Percentiles rank a stretch among this genome's conserved stretches.
phyloP scores from a whole-genome alignment of 345 rosid species.

The Citrus maxima region DNA sequence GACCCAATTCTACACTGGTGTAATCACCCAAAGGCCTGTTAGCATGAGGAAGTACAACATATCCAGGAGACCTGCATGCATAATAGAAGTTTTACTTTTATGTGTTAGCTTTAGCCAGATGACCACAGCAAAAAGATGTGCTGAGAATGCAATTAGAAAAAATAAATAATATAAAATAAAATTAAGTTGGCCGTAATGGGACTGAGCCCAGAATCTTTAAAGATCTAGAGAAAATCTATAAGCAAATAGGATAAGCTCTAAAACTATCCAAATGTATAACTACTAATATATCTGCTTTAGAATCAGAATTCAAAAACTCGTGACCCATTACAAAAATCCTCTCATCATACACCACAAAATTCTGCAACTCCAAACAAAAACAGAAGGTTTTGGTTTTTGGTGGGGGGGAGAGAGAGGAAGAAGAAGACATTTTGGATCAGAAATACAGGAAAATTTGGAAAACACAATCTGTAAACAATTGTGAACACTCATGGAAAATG shows the following conservation, averaged over 20 bases:
- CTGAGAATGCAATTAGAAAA: background rate
- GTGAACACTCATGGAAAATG: background rate
- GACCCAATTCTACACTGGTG: constrained; percentile 25
- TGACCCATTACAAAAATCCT: background rate
- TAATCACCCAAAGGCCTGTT: constrained; percentile 24
- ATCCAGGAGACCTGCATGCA: constrained; percentile 63
- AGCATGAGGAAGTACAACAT: constrained; percentile 38
- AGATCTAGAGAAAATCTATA: background rate
- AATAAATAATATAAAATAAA: too few species aligned
- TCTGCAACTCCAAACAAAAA: background rate
- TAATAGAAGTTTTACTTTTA: background rate
- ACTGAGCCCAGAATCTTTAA: background rate
- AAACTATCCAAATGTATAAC: background rate
- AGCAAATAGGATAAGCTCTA: background rate
- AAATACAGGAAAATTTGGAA: background rate
- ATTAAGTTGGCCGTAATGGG: background rate
- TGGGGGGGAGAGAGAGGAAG: too few species aligned
- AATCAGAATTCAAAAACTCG: background rate
- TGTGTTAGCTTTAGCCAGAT: background rate
- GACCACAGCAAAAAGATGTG: background rate
- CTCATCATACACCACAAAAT: background rate
- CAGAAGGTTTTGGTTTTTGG: background rate
- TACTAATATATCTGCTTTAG: background rate
- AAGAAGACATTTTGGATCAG: background rate
- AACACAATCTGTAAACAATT: background rate